Evolutionary conservation across 2,329 filamentous ascomycete species (phyloP).

Genomic region (Neophaeococcomyces aloes): DNA sequence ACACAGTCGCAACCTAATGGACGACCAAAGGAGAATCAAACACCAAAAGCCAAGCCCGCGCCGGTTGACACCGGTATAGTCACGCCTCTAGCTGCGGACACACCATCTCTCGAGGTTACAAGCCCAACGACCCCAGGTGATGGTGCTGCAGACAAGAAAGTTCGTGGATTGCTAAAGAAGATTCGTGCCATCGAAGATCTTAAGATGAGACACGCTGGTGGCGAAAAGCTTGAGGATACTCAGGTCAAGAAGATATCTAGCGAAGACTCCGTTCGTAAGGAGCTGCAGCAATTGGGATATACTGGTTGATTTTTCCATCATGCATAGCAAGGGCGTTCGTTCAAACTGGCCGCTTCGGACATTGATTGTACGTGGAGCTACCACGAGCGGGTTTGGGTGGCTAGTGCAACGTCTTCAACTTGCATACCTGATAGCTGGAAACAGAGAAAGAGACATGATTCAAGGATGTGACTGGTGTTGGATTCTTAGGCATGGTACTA

Average conservation of each 20-base stretch:
- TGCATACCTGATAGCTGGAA: no score
- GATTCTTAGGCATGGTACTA: no score
- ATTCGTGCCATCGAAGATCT: constrained; percentile 94
- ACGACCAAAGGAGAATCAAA: constrained; percentile 26
- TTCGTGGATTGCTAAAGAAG: constrained; percentile 89
- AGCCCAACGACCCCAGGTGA: constrained; percentile 28
- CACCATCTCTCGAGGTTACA: constrained; percentile 23
- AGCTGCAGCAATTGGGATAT: constrained; percentile 57
- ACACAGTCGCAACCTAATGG: constrained; percentile 27
- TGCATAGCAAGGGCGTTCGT: neutral
- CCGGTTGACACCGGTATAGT: constrained; percentile 25
- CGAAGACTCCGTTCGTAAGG: constrained; percentile 71
- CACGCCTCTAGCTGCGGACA: constrained; percentile 23
- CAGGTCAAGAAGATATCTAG: constrained; percentile 97
- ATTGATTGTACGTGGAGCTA: no score
- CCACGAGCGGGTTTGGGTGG: no score
- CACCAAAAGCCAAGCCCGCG: constrained; percentile 26
- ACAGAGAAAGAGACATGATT: neutral
- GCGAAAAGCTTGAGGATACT: constrained; percentile 95
- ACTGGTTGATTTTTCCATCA: constrained; percentile 3
- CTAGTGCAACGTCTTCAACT: no score
- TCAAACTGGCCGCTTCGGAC: no score
- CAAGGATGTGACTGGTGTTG: no score
- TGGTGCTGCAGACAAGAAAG: constrained; percentile 72
- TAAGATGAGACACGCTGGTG: constrained; percentile 88